Conservation (phyloP, 1,139 yeast species). For the Kodamaea sp. region DNA sequence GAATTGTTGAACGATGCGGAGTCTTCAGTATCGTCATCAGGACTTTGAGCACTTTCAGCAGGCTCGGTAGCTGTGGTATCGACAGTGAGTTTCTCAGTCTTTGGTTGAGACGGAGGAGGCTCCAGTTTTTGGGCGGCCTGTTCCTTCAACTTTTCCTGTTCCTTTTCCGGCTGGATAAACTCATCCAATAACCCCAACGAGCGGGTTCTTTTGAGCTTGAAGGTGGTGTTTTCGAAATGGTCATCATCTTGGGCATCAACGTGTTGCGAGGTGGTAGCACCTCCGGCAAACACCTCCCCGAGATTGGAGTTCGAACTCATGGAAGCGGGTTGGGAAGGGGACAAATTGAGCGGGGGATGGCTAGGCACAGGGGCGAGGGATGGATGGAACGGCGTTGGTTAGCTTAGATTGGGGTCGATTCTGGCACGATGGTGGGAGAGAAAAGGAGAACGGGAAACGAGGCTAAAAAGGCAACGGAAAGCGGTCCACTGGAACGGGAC, state of each 20-base stretch:
- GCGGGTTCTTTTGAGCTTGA: slow-evolving; percentile 78
- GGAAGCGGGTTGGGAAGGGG: too few relatives aligned
- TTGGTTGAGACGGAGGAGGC: not conserved
- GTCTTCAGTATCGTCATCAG: slow-evolving; percentile 1
- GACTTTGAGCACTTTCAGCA: slow-evolving; percentile 1
- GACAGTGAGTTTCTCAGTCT: slow-evolving; percentile 1
- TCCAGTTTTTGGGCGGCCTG: slow-evolving; percentile 3
- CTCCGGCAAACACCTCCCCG: slow-evolving; percentile 48
- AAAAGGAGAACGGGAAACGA: too few relatives aligned
- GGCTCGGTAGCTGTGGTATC: not conserved
- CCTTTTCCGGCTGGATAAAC: slow-evolving; percentile 47
- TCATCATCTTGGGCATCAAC: slow-evolving; percentile 73
- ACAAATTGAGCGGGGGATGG: too few relatives aligned
- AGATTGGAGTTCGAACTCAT: slow-evolving; percentile 7
- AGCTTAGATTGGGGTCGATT: too few relatives aligned
- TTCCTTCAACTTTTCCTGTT: slow-evolving; percentile 13
- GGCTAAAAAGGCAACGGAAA: too few relatives aligned
- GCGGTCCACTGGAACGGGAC: too few relatives aligned
- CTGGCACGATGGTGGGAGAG: too few relatives aligned
- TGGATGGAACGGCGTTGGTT: too few relatives aligned
- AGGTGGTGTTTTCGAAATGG: slow-evolving; percentile 71
- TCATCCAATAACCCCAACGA: slow-evolving; percentile 82
- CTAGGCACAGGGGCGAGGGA: too few relatives aligned
- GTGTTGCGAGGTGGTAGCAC: slow-evolving; percentile 56
- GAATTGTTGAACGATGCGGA: slow-evolving; percentile 1